Evolutionary conservation across 2,329 filamentous ascomycete genomes (phyloP).

Genomic region (Plectosphaerella plurivora): DNA sequence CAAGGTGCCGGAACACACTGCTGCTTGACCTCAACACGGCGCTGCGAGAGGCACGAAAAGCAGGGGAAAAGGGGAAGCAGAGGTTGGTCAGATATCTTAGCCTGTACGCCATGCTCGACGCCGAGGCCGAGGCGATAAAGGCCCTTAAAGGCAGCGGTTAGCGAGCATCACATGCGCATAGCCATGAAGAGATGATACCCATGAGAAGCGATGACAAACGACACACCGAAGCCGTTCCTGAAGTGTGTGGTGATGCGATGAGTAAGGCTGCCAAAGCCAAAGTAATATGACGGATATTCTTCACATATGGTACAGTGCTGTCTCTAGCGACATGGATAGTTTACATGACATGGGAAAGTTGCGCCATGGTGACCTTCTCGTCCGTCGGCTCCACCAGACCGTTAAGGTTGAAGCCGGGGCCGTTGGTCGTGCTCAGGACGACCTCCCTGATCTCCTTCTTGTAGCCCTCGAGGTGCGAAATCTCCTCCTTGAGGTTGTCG

Average conservation of each 20-base stretch:
- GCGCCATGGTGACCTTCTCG: constrained; percentile 47
- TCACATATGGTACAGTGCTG: constrained; percentile 32
- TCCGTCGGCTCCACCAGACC: constrained; percentile 67
- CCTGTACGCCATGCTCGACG: constrained; percentile 48
- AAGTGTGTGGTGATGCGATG: no score
- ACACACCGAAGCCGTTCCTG: not conserved
- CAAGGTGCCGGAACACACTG: constrained; percentile 51
- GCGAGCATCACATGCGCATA: not conserved
- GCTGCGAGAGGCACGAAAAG: constrained; percentile 36
- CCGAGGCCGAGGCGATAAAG: constrained; percentile 48
- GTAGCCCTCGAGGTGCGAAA: constrained; percentile 47
- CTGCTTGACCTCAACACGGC: constrained; percentile 51
- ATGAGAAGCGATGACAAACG: not conserved
- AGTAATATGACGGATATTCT: constrained; percentile 6
- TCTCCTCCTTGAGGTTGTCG: constrained; percentile 65
- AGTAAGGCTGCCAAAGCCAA: no score
- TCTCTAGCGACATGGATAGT: not conserved
- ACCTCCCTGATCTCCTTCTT: constrained; percentile 49
- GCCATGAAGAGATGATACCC: constrained; percentile 23
- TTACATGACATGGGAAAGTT: constrained; percentile 53
- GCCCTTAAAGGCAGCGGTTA: constrained; percentile 33
- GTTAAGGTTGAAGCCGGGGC: constrained; percentile 81
- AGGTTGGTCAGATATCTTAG: constrained; percentile 47
- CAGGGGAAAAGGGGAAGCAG: constrained; percentile 34
- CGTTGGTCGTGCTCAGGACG: constrained; percentile 82